Evolutionary conservation across 2,329 filamentous ascomycete species (phyloP).

Genomic region (Ceratocystis albifundus): DNA sequence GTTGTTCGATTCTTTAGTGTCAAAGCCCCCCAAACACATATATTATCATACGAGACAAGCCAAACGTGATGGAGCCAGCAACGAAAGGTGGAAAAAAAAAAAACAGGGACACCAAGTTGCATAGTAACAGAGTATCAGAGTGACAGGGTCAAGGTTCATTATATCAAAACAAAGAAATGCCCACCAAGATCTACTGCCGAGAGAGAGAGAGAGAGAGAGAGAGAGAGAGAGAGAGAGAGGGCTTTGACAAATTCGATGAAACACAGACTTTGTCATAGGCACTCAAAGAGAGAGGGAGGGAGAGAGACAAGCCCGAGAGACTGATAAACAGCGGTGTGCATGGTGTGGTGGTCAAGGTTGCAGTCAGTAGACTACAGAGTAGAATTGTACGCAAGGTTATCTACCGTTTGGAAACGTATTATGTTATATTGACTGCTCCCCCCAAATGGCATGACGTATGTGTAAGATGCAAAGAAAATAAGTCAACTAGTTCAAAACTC

Average conservation of each 20-base stretch:
- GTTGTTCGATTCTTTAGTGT: not conserved
- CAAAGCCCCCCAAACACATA: not conserved
- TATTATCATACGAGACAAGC: not conserved
- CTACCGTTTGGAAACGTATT: not conserved
- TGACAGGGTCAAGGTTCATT: not conserved
- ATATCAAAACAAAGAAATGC: not conserved
- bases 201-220: too few species aligned
- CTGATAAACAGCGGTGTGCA: not conserved
- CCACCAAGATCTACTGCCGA: constrained; percentile 8
- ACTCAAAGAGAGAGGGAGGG: not conserved
- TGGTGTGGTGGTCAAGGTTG: not conserved
- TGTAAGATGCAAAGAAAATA: not conserved
- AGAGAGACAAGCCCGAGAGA: not conserved
- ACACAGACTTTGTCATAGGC: not conserved
- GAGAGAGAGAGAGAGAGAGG: too few species aligned
- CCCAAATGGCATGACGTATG: not conserved
- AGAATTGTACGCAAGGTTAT: not conserved
- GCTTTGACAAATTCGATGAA: constrained; percentile 10
- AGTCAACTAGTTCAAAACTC: not conserved
- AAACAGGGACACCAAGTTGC: not conserved
- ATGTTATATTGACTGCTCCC: not conserved
- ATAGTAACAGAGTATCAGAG: not conserved
- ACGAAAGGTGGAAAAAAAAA: not conserved
- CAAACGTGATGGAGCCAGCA: not conserved
- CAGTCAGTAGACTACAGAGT: not conserved